Percentiles rank a stretch among this genome's conserved stretches.
These are phyloP conservation scores for Syzygium oleosum DNA, from an alignment of 345 rosid genomes.

Conservation along the genomic window DNA sequence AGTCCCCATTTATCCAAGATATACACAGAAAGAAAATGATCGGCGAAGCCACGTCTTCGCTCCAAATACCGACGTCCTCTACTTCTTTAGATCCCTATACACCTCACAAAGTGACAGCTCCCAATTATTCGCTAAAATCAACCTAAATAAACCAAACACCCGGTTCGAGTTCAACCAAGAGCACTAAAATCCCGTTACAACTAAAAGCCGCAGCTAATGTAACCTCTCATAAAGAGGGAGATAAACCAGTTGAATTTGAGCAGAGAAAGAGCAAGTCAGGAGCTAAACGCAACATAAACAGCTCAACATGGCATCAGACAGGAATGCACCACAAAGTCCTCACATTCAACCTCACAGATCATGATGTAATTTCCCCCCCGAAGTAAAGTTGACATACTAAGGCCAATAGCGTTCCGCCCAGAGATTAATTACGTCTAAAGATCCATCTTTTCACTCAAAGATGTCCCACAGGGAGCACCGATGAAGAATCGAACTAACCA, in stretches of 20 bases:
- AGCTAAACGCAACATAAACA: background rate
- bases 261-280: background rate
- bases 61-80: background rate
- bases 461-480: background rate
- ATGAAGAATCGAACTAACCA: background rate
- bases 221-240: background rate
- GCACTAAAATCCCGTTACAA: background rate
- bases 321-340: background rate
- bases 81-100: background rate
- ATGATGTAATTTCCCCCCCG: background rate
- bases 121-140: background rate
- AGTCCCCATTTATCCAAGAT: background rate
- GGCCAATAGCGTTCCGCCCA: background rate
- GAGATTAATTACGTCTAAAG: background rate
- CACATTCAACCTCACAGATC: background rate
- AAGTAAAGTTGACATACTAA: background rate
- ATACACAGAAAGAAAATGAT: background rate
- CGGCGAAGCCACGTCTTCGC: rapidly evolving
- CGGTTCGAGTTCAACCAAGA: background rate
- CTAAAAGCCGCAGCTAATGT: background rate
- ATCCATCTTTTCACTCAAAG: background rate
- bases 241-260: background rate
- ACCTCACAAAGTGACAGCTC: background rate
- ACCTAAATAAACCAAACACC: background rate
- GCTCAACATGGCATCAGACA: background rate